phyloP scores from a whole-genome alignment of 208 protist species.

The Perkinsela sp. region DNA sequence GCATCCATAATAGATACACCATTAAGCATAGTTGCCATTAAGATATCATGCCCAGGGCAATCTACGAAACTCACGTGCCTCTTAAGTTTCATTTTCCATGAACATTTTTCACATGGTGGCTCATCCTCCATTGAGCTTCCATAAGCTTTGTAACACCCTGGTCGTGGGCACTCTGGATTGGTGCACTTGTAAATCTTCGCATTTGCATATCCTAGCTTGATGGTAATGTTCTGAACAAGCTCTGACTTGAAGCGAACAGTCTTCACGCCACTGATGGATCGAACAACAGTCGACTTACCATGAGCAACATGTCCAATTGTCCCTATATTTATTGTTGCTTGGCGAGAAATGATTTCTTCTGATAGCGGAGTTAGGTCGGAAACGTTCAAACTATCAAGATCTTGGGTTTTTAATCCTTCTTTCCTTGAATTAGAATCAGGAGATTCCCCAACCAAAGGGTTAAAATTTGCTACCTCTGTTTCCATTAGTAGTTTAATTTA shows the following conservation, averaged over 20 bases:
- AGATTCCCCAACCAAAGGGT: not conserved
- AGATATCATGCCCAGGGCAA: constrained; percentile 97
- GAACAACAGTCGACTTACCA: constrained; percentile 98
- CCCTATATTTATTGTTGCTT: constrained; percentile 99
- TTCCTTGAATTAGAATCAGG: not conserved
- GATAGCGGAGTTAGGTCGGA: constrained; percentile 67
- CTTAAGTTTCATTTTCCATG: constrained; percentile 25
- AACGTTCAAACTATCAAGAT: constrained; percentile 27
- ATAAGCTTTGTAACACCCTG: constrained; percentile 68
- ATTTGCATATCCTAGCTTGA: constrained; percentile 99
- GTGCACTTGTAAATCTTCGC: constrained; percentile 84
- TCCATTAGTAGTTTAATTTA: too few species aligned
- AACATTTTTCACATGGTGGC: constrained; percentile 29
- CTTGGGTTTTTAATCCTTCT: constrained; percentile 31
- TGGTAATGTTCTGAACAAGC: constrained; percentile 96
- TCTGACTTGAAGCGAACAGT: constrained; percentile 96
- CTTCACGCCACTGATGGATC: constrained; percentile 92
- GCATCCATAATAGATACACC: constrained; percentile 99
- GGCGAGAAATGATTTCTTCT: constrained; percentile 86
- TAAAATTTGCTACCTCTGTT: not conserved
- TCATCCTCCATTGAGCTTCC: constrained; percentile 59
- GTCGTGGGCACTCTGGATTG: constrained; percentile 33
- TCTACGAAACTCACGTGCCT: constrained; percentile 96
- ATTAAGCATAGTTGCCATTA: constrained; percentile 99
- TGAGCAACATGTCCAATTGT: constrained; percentile 99